Base-by-base conservation (phyloP, 2,329 filamentous ascomycete genomes). In the Endoconidiophora laricicola region DNA sequence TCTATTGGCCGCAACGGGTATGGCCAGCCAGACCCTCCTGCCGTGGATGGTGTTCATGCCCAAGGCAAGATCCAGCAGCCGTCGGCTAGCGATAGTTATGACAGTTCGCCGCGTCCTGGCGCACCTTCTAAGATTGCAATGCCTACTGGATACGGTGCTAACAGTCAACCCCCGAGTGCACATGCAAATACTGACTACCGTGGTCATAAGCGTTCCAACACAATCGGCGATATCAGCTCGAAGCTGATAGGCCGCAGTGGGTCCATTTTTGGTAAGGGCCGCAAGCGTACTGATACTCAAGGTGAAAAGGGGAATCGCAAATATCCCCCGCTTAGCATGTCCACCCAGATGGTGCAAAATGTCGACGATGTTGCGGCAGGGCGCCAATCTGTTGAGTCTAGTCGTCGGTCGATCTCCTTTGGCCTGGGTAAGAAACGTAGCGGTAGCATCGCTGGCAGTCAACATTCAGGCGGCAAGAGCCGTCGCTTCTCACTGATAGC, bases 281-380 rank as follows among this genome's bases (percentile, higher is more conserved):
- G 72, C 60, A 74, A 72, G 62, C 68, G 72, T 53, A 59, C 67
- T 6, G 74, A 72, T 51, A 58, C 61, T 49, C 60, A 60, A 48
- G 56, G 52, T 38, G 56, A 56, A 48, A 55, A 49, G 60, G 57
- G 59, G 64, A 79, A 74, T 48, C 80, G 78, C 61, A 81, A 76
- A 55, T 93, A 95, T 60, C 90, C 90, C 50, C 90, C 90, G 3
- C 83, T 90, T 44, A 94, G 87, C 67, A 93, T 95, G 86, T 77
- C 82, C 54, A 81, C 82, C 40, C 47, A 52, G 14, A 54, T 52
- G 53, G 9, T 48, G 14, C 43, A 54, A 44, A 46, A 44, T 36
- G 39, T 46, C 16, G 49, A 55, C 55, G 70, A 78, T 2, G 76
- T 83, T 63, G 70, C 74, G 47, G 64, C 71, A 10, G 58, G 57